These are phyloP conservation scores for Rhodamnia argentea DNA, from an alignment of 345 rosid species.

Conservation along the genomic window DNA sequence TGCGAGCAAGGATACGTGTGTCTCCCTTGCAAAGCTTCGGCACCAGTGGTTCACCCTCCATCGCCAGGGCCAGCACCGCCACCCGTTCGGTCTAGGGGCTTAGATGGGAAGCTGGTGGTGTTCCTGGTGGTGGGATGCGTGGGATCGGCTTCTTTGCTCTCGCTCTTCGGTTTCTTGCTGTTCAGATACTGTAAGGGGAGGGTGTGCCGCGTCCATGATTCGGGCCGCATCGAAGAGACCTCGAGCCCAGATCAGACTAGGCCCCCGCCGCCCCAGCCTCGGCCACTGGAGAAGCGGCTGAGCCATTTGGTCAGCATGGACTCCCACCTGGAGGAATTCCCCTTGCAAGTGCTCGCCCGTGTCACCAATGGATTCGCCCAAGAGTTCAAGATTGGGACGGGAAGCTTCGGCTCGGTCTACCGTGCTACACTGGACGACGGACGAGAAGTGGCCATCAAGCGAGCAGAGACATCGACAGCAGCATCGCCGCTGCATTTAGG, in stretches of 20 bases:
- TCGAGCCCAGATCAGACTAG: background rate
- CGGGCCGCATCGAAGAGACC: conserved; percentile 45
- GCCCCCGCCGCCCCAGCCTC: background rate
- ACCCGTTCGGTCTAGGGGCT: background rate
- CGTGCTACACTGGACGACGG: conserved; percentile 42
- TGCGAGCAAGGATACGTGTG: conserved; percentile 28
- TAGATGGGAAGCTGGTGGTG: conserved; percentile 27
- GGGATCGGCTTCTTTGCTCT: conserved; percentile 32
- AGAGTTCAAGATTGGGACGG: conserved; percentile 48
- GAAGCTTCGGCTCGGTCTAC: conserved; percentile 80
- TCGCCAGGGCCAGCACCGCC: background rate
- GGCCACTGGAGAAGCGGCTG: conserved; percentile 40
- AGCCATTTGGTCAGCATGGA: conserved; percentile 61
- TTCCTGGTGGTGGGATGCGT: conserved; percentile 53
- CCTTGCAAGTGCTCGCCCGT: conserved; percentile 27
- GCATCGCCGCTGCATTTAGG: background rate
- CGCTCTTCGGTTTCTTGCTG: conserved; percentile 26
- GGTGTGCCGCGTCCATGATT: conserved; percentile 58
- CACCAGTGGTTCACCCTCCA: background rate
- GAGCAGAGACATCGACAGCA: conserved; percentile 37
- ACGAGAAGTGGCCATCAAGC: conserved; percentile 62
- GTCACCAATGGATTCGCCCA: conserved; percentile 56
- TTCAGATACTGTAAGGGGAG: conserved; percentile 30
- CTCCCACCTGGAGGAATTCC: conserved; percentile 52
- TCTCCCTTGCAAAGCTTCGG: background rate